Evolutionary conservation across 2,329 filamentous ascomycete genomes (phyloP).

Genomic region (Sarocladiaceae sp.): DNA sequence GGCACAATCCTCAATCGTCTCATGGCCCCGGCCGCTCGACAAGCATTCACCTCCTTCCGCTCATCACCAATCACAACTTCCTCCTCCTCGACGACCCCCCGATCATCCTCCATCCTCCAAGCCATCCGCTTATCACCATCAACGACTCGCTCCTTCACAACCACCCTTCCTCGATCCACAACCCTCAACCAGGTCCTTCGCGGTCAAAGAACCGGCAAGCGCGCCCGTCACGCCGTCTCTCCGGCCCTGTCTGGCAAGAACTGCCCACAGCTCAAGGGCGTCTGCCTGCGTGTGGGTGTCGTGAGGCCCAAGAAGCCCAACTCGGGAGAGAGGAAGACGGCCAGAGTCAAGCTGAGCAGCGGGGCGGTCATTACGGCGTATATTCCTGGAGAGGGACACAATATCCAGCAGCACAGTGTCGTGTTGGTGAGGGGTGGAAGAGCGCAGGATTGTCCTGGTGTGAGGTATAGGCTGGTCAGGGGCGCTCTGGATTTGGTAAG

Average conservation of each 20-base stretch:
- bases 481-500: constrained; percentile 89
- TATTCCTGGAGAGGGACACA: constrained; percentile 96
- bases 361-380: constrained; percentile 87
- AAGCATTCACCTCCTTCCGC: constrained; percentile 12
- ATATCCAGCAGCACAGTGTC: constrained; percentile 97
- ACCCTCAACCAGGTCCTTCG: constrained; percentile 70
- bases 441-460: constrained; percentile 96
- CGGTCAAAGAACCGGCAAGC: constrained; percentile 73
- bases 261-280: constrained; percentile 84
- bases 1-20: constrained; percentile 28
- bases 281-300: constrained; percentile 89
- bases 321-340: constrained; percentile 93
- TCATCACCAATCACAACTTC: constrained; percentile 14
- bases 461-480: constrained; percentile 88
- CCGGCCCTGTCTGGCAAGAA: constrained; percentile 67
- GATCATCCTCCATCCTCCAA: constrained; percentile 23
- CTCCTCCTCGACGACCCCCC: constrained; percentile 7
- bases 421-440: constrained; percentile 91
- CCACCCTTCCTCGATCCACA: constrained; percentile 48
- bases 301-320: constrained; percentile 98
- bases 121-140: constrained; percentile 12
- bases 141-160: constrained; percentile 45
- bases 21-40: constrained; percentile 22
- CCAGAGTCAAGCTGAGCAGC: constrained; percentile 80
- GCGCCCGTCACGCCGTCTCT: constrained; percentile 78